Base-by-base conservation (phyloP, 2,329 filamentous ascomycete species). In the Whalleya microplaca region DNA sequence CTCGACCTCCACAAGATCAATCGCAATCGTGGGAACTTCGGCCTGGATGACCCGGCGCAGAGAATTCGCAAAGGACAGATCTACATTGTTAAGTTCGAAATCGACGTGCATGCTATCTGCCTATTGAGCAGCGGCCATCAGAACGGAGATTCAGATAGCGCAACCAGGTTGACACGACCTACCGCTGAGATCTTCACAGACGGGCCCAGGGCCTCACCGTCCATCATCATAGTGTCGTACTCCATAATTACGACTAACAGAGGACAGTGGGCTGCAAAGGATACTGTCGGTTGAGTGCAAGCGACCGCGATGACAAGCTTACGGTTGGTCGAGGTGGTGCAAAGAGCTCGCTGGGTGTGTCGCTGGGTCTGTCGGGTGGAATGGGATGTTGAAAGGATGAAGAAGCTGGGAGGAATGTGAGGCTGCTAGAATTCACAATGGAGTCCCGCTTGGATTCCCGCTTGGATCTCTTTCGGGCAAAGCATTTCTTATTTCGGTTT, bases 1-100 rank as follows among this genome's bases (percentile, higher is more conserved):
- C 71, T 96, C 88, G 64, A 99, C 88, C 74, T 98, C 92, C 61
- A 98, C 93, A 14, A 96, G 84, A 71, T 99, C 94, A 73, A 98
- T 93, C 62, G 95, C 93, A 67, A 98, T 87, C 21, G 92, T 97
- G 10, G 94, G 93, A 57, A 99, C 90, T 77, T 99, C 94, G 68
- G 92, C 91, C 64, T 96, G 88, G 78, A 98, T 94, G 56, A 92
- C 84, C 71, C 94, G 91, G 61, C 94, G 93, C 59, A 98, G 78
- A 45, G 92, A 90, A 80, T 99, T 99, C 68, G 94, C 94, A 68
- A 97, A 92, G 61, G 92, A 85, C 56, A 97, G 87, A 72, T 96
- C 92, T 69, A 94, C 91, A 72, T 92, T 92, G 69, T 86, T 89
- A 55, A 99, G 86, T 75, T 95, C 88, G 79, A 98, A 98, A 77